Conservation (phyloP, 2,329 filamentous ascomycete genomes). For the Dactylellina sp. region DNA sequence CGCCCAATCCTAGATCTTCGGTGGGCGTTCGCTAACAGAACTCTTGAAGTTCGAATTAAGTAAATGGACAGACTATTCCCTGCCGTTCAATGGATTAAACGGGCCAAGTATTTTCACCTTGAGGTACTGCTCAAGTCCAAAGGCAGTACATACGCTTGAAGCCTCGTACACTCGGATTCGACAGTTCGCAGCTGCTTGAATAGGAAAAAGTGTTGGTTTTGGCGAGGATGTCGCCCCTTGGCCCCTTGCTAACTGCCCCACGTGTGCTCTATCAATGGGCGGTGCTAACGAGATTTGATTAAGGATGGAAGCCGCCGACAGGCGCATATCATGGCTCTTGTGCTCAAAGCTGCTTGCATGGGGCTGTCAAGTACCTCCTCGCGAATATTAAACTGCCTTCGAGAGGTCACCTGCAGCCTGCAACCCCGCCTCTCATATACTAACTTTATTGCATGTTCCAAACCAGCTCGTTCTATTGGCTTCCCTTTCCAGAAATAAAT, state of each 20-base stretch:
- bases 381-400: too few relatives aligned
- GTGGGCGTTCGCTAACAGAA: constrained; percentile 27
- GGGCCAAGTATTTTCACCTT: background rate
- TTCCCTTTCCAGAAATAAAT: constrained; percentile 22
- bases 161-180: too few relatives aligned
- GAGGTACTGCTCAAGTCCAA: background rate
- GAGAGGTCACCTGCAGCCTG: constrained; percentile 1
- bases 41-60: constrained; percentile 8
- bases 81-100: constrained; percentile 1
- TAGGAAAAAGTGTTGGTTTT: constrained; percentile 37
- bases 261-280: constrained; percentile 26
- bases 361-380: too few relatives aligned
- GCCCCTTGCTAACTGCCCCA: constrained; percentile 23
- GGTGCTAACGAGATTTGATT: background rate
- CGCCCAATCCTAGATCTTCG: constrained; percentile 10
- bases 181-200: constrained; percentile 34
- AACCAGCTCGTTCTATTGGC: constrained; percentile 7
- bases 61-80: constrained; percentile 1
- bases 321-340: constrained; percentile 10
- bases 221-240: background rate
- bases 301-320: constrained; percentile 24
- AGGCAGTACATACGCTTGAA: constrained; percentile 20
- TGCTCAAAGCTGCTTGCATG: background rate
- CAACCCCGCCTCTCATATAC: constrained; percentile 18
- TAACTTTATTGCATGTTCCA: constrained; percentile 17